Percentiles rank a stretch among this genome's conserved stretches.
Conservation (phyloP, 2,329 filamentous ascomycete species). For the Fusarium hostae region DNA sequence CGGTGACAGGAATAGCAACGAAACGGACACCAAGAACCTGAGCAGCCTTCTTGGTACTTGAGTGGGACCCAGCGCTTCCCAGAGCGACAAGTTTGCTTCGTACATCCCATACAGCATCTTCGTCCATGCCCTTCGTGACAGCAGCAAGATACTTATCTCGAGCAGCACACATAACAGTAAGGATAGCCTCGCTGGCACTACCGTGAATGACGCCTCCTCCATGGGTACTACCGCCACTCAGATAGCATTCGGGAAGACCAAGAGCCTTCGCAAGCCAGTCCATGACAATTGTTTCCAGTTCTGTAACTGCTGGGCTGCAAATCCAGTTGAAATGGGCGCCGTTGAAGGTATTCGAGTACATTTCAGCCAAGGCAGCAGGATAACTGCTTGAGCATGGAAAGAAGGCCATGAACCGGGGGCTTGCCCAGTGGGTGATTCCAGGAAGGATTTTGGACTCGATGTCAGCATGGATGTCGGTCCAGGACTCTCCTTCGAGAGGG, state of each 20-base stretch:
- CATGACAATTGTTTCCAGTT: constrained; percentile 91
- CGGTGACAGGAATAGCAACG: constrained; percentile 71
- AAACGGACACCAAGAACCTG: constrained; percentile 86
- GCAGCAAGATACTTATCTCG: constrained; percentile 80
- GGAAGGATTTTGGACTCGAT: constrained; percentile 89
- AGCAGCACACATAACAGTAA: constrained; percentile 88
- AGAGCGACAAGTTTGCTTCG: constrained; percentile 75
- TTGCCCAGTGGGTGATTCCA: constrained; percentile 94
- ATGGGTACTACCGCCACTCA: constrained; percentile 72
- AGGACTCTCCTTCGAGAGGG: constrained; percentile 79
- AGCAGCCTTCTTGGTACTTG: constrained; percentile 86
- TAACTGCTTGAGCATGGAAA: constrained; percentile 88
- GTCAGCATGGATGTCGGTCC: constrained; percentile 83
- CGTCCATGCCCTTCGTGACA: constrained; percentile 71
- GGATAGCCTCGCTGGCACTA: constrained; percentile 86
- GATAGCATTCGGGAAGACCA: constrained; percentile 76
- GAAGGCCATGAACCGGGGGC: constrained; percentile 95
- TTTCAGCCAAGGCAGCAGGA: constrained; percentile 87
- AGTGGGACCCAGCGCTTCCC: constrained; percentile 82
- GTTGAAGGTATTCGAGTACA: constrained; percentile 90
- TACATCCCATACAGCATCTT: constrained; percentile 73
- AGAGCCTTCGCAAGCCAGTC: constrained; percentile 89
- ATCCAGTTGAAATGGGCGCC: constrained; percentile 98
- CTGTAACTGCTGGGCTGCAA: constrained; percentile 91
- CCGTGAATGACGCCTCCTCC: constrained; percentile 97